A percentile compares a stretch with the other conserved stretches of the same genome.
Evolutionary conservation across 2,329 filamentous ascomycete genomes (phyloP).

Genomic region (Rutstroemia sp.): DNA sequence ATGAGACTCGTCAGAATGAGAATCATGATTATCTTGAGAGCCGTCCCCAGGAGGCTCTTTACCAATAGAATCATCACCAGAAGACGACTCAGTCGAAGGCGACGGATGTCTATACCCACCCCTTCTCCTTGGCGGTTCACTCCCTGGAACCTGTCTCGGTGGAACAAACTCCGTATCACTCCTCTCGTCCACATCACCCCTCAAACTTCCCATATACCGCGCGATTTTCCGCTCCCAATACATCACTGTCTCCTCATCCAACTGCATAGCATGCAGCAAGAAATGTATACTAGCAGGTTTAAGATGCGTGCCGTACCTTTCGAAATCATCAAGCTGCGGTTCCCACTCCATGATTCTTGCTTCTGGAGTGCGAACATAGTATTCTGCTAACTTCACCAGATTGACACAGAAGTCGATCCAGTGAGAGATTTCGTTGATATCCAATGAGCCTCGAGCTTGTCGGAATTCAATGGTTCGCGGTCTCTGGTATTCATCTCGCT

Average conservation of each 20-base stretch:
- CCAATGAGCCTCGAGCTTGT: conserved; percentile 18
- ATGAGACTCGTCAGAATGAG: no score
- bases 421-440: conserved; percentile 12
- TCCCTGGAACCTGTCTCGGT: not conserved
- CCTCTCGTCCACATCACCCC: not conserved
- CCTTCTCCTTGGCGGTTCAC: no score
- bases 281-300: not conserved
- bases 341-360: conserved; percentile 10
- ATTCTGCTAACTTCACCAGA: conserved; percentile 17
- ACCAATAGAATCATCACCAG: no score
- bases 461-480: conserved; percentile 22
- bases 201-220: not conserved
- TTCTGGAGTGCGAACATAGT: conserved; percentile 11
- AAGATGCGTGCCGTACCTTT: not conserved
- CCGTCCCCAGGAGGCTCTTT: no score
- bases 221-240: conserved; percentile 1
- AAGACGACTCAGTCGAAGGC: no score
- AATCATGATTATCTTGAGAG: no score
- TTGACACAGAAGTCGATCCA: conserved; percentile 23
- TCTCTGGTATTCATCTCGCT: not conserved
- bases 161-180: not conserved
- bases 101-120: not conserved
- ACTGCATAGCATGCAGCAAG: not conserved
- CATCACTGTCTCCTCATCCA: not conserved
- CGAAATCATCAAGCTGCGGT: not conserved